These are phyloP conservation scores for Talaromyces nanjingensis DNA, from an alignment of 495 filamentous ascomycete genomes.

Conservation along the genomic window DNA sequence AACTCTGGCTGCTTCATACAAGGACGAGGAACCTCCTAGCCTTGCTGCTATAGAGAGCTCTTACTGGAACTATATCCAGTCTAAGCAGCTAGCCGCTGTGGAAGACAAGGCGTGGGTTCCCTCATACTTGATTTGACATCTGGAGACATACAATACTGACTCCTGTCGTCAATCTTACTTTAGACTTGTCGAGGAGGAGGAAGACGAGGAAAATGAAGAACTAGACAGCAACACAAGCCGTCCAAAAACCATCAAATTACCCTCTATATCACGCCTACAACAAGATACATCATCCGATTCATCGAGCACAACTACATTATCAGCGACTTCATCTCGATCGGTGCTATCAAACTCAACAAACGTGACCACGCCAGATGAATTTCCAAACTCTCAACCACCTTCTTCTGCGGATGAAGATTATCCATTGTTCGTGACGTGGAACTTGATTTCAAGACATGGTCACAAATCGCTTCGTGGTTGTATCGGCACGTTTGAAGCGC, in stretches of 20 bases:
- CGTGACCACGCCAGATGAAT: constrained; percentile 30
- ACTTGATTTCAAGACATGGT: constrained; percentile 57
- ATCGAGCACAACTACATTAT: constrained; percentile 37
- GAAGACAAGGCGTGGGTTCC: constrained; percentile 17
- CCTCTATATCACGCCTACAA: constrained; percentile 29
- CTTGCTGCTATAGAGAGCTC: constrained; percentile 63
- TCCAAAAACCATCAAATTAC: constrained; percentile 22
- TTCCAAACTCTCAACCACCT: constrained; percentile 18
- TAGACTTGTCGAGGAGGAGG: constrained; percentile 15
- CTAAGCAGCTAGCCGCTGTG: constrained; percentile 30
- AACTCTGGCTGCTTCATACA: constrained; percentile 58
- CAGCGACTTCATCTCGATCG: constrained; percentile 36
- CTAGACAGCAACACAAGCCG: constrained; percentile 6
- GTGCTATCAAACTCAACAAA: constrained; percentile 34
- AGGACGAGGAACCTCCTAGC: constrained; percentile 48
- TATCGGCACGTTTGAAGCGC: constrained; percentile 90
- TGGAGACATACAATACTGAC: not conserved
- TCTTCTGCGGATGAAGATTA: constrained; percentile 7
- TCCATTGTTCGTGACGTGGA: constrained; percentile 96
- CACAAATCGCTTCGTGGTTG: constrained; percentile 75
- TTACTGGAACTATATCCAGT: constrained; percentile 53
- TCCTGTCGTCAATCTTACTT: not conserved
- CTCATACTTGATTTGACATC: not conserved
- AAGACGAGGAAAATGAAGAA: constrained; percentile 12
- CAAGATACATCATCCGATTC: constrained; percentile 28